These are phyloP conservation scores for Cutaneotrichosporon spelunceum DNA, from an alignment of 1,284 basidiomycete genomes.

Conservation along the genomic window DNA sequence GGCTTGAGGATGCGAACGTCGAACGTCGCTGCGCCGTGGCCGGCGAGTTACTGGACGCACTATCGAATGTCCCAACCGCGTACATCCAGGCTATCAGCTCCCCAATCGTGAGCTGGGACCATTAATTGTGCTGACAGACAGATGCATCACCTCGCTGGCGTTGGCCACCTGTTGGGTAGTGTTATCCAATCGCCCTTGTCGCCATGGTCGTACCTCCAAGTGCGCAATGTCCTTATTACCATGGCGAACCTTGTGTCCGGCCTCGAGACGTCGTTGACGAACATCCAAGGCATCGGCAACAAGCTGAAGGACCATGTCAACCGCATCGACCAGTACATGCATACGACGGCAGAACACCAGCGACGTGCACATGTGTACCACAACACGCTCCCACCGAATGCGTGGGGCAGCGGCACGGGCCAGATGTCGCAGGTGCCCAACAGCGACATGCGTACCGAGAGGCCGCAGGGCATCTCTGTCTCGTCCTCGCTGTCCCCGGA, in stretches of 20 bases:
- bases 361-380: constrained; percentile 23
- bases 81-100: constrained; percentile 46
- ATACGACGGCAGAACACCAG: constrained; percentile 32
- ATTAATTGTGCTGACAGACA: constrained; percentile 13
- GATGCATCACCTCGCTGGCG: constrained; percentile 49
- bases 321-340: constrained; percentile 48
- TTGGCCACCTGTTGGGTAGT: constrained; percentile 48
- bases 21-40: constrained; percentile 46
- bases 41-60: constrained; percentile 45
- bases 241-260: constrained; percentile 42
- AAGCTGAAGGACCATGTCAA: constrained; percentile 43
- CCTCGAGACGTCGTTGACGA: constrained; percentile 35
- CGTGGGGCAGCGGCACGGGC: constrained; percentile 8
- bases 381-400: constrained; percentile 15
- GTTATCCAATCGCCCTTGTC: constrained; percentile 46
- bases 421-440: constrained; percentile 2
- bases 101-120: constrained; percentile 36
- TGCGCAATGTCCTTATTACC: constrained; percentile 42
- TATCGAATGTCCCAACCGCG: constrained; percentile 42
- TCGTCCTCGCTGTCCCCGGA: constrained; percentile 2
- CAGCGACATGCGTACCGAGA: constrained; percentile 10
- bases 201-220: constrained; percentile 44
- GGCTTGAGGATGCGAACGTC: constrained; percentile 39
- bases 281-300: constrained; percentile 36
- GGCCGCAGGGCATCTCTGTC: not conserved